These are phyloP conservation scores for Phialemoniopsis sp. DNA, from an alignment of 2,329 filamentous ascomycete genomes.

Conservation along the genomic window DNA sequence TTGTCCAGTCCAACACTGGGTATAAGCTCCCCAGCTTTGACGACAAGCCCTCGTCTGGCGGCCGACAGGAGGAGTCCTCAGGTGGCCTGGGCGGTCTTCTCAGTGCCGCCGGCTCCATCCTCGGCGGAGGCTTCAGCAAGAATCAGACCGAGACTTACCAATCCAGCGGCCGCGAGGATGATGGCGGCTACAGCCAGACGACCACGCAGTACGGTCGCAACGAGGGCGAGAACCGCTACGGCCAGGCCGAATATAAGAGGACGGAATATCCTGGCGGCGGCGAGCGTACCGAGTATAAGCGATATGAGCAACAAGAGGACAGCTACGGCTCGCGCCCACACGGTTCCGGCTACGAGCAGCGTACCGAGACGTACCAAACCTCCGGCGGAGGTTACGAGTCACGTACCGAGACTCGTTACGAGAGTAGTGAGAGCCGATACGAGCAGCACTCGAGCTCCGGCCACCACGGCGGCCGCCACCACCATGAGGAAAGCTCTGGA, in stretches of 20 bases:
- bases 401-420: constrained; percentile 46
- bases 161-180: constrained; percentile 44
- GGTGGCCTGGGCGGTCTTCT: constrained; percentile 66
- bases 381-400: constrained; percentile 55
- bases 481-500: constrained; percentile 14
- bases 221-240: constrained; percentile 44
- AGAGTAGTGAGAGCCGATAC: constrained; percentile 16
- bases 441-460: constrained; percentile 20
- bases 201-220: constrained; percentile 59
- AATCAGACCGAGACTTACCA: constrained; percentile 48
- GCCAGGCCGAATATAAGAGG: constrained; percentile 55
- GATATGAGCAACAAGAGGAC: constrained; percentile 52
- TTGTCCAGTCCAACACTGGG: constrained; percentile 43
- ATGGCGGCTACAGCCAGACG: constrained; percentile 58
- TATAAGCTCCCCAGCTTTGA: constrained; percentile 27
- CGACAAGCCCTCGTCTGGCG: constrained; percentile 14
- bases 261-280: constrained; percentile 56
- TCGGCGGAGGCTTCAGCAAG: constrained; percentile 33
- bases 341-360: constrained; percentile 56
- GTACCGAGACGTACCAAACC: constrained; percentile 46
- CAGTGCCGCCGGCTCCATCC: constrained; percentile 62
- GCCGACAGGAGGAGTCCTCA: constrained; percentile 46
- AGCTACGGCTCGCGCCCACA: constrained; percentile 28
- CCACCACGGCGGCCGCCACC: constrained; percentile 13
- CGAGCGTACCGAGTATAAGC: constrained; percentile 54